Percentiles rank a stretch among this genome's conserved stretches.
phyloP scores from a whole-genome alignment of 202 grass and related monocot species.

The Digitaria exilis region DNA sequence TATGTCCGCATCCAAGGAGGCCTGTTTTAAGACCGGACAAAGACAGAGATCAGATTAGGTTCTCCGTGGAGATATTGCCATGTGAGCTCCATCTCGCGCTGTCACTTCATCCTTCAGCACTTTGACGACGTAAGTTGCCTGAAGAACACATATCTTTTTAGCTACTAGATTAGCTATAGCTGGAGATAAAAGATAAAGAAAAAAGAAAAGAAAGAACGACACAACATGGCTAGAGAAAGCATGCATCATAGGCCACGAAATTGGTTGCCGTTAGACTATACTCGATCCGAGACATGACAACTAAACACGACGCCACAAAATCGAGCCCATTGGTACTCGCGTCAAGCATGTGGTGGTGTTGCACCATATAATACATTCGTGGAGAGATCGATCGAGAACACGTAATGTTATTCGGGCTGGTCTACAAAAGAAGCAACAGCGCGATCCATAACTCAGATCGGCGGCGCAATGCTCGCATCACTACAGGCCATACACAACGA shows the following conservation, averaged over 20 bases:
- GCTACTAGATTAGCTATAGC: neutral
- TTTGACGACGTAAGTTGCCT: neutral
- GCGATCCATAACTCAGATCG: neutral
- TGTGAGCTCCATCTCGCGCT: constrained; percentile 45
- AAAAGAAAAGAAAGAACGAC: neutral
- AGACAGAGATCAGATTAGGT: constrained; percentile 54
- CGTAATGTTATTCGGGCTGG: neutral
- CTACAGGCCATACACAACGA: neutral
- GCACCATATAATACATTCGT: neutral
- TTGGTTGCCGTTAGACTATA: neutral
- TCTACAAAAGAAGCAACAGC: neutral
- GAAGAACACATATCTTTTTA: neutral
- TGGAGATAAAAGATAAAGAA: too few relatives aligned
- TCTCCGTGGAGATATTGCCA: constrained; percentile 43
- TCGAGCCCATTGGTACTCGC: neutral
- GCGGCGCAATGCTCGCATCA: neutral
- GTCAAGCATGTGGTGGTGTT: neutral
- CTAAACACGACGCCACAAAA: neutral
- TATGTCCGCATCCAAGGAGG: constrained; percentile 43
- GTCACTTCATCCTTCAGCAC: neutral
- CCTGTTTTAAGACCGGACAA: constrained; percentile 44
- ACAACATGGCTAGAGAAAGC: neutral
- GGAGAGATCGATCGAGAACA: neutral
- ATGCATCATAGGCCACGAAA: neutral
- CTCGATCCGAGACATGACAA: neutral